Evolutionary conservation across 2,329 filamentous ascomycete species (phyloP), one percentile per base, ranked within the genome.

Genomic region (Epicoccum sorghinum): DNA sequence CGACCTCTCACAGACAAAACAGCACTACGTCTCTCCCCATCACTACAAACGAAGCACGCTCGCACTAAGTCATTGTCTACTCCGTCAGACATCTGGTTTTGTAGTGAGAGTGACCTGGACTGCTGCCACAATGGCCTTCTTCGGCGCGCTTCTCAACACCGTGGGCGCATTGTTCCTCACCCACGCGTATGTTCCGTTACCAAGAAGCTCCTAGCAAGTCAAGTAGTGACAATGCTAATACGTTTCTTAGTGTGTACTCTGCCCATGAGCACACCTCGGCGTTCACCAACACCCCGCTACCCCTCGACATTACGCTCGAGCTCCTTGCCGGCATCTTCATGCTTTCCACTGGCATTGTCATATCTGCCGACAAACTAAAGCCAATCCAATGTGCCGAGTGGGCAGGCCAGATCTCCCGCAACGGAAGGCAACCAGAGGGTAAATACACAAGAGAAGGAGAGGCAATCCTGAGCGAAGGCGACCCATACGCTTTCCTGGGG

Each of bases 221-320:
- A 4, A n/a, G 4, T 9, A 13, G 12, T 1, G 55, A 68, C 13
- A 23, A 48, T 71, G 48, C 64, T 72, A 55, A 72, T 47, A 30
- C 25, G 4, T 35, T 37, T 40, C 10, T 48, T 72, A 99, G 95
- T 60, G 96, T 93, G 78, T 99, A 98, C 78, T 99, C 95, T 46
- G 92, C 93, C 41, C 90, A 96, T 76, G 95, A 99, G 78, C 90
- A 96, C 78, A 89, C 91, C 6, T 82, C 87, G 22, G 84, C 96
- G 44, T 85, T 87, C 81, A 76, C 52, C 60, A 72, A 60, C 53
- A 63, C 83, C 13, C 67, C 67, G 12, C 82, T 98, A 1, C 93
- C 95, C 0, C 77, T 90, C 58, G 95, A 99, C 70, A 96, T 99
- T 66, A 86, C 87, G 33, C 83, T 96, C 64, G 95, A 99, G 77